phyloP scores from a whole-genome alignment of 2,329 filamentous ascomycete species.

The Sclerotinia sclerotiorum region DNA sequence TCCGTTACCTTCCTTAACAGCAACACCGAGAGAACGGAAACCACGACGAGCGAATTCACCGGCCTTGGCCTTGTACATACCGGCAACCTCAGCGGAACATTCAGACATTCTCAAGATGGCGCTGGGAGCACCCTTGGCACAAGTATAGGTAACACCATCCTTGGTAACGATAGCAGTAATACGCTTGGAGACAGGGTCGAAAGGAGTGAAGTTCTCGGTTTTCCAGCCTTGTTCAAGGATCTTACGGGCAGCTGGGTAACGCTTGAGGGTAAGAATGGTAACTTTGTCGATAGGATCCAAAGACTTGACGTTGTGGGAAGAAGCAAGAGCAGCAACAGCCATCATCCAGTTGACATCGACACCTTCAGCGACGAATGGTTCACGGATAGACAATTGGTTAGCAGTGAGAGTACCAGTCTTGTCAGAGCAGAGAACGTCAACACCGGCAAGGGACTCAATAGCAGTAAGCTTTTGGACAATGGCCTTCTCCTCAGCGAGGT shows the following conservation, averaged over 20 bases:
- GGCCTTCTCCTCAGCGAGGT: constrained; percentile 74
- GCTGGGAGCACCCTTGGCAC: constrained; percentile 76
- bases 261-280: constrained; percentile 72
- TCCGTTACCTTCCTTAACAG: constrained; percentile 73
- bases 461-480: constrained; percentile 79
- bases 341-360: constrained; percentile 84
- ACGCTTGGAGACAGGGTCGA: constrained; percentile 78
- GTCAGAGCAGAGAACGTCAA: constrained; percentile 77
- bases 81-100: constrained; percentile 63
- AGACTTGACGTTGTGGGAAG: constrained; percentile 76
- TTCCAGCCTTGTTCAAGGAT: constrained; percentile 73
- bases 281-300: constrained; percentile 80
- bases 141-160: constrained; percentile 68
- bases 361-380: constrained; percentile 74
- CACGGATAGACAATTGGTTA: constrained; percentile 73
- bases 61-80: constrained; percentile 70
- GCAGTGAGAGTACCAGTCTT: constrained; percentile 78
- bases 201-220: constrained; percentile 74
- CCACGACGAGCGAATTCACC: constrained; percentile 75
- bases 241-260: constrained; percentile 74
- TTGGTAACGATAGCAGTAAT: constrained; percentile 70
- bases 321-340: constrained; percentile 74
- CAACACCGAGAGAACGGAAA: constrained; percentile 78
- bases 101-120: constrained; percentile 69
- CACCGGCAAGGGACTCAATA: constrained; percentile 74